phyloP scores from a whole-genome alignment of 192 early-diverging fungal species.

The Nowakowskiella sp. region DNA sequence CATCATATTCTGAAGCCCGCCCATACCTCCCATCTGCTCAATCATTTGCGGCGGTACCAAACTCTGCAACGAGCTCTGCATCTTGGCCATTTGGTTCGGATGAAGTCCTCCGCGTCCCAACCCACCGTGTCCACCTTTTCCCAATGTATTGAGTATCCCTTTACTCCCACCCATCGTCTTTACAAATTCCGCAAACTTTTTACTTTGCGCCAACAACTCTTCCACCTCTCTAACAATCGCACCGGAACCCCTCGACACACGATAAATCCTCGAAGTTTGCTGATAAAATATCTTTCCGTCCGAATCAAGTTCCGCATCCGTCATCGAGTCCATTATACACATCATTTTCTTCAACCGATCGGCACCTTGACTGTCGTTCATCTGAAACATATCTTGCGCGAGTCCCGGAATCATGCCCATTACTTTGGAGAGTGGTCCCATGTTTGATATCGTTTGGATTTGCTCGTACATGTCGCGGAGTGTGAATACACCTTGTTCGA shows the following conservation, averaged over 20 bases:
- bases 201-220: slow-evolving; percentile 68
- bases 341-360: slow-evolving; percentile 63
- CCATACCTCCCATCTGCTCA: slow-evolving; percentile 69
- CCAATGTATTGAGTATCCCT: slow-evolving; percentile 63
- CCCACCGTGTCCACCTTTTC: slow-evolving; percentile 28
- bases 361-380: slow-evolving; percentile 47
- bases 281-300: slow-evolving; percentile 77
- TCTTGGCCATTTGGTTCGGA: slow-evolving; percentile 47
- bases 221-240: slow-evolving; percentile 75
- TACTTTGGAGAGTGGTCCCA: slow-evolving; percentile 90
- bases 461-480: slow-evolving; percentile 94
- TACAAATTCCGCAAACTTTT: slow-evolving; percentile 74
- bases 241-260: slow-evolving; percentile 81
- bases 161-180: slow-evolving; percentile 91
- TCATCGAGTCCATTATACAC: slow-evolving; percentile 97
- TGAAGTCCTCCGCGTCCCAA: slow-evolving; percentile 14
- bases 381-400: slow-evolving; percentile 35
- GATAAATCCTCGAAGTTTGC: slow-evolving; percentile 59
- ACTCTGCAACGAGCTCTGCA: slow-evolving; percentile 38
- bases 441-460: slow-evolving; percentile 75
- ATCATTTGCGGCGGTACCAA: slow-evolving; percentile 62
- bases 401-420: slow-evolving; percentile 81
- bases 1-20: slow-evolving; percentile 70
- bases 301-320: slow-evolving; percentile 75
- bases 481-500: slow-evolving; percentile 79